phyloP scores from a whole-genome alignment of 805 yeast genomes.

The Myxozyma nipponensis region DNA sequence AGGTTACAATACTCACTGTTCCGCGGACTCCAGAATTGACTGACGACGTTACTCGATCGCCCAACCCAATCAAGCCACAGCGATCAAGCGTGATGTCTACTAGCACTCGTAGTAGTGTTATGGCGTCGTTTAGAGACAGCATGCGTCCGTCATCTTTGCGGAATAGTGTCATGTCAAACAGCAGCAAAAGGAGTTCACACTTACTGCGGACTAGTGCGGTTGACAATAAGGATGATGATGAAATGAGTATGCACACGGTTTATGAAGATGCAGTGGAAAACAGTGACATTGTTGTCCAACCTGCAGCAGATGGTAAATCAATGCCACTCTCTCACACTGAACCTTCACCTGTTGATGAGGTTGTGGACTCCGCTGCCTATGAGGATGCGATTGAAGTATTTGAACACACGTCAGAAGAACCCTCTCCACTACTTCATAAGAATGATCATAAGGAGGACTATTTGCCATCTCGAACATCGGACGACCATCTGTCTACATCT shows the following conservation, averaged over 20 bases:
- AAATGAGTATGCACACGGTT: neutral
- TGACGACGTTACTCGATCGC: neutral
- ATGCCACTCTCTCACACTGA: too few species aligned
- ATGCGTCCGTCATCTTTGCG: neutral
- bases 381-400: neutral
- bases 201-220: neutral
- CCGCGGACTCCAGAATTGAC: neutral
- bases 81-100: neutral
- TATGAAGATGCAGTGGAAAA: neutral
- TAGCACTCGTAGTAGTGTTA: neutral
- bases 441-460: neutral
- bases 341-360: slow-evolving; percentile 1
- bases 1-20: neutral
- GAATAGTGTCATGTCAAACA: neutral
- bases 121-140: neutral
- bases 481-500: neutral
- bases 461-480: neutral
- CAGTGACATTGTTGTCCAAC: neutral
- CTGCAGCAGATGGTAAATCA: slow-evolving; percentile 10
- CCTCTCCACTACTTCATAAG: neutral
- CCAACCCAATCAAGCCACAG: neutral
- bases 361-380: slow-evolving; percentile 1
- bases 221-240: neutral
- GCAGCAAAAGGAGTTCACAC: neutral
- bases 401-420: neutral